Base-by-base conservation (phyloP, 2,329 filamentous ascomycete genomes). In the Bipolaris gigantea region DNA sequence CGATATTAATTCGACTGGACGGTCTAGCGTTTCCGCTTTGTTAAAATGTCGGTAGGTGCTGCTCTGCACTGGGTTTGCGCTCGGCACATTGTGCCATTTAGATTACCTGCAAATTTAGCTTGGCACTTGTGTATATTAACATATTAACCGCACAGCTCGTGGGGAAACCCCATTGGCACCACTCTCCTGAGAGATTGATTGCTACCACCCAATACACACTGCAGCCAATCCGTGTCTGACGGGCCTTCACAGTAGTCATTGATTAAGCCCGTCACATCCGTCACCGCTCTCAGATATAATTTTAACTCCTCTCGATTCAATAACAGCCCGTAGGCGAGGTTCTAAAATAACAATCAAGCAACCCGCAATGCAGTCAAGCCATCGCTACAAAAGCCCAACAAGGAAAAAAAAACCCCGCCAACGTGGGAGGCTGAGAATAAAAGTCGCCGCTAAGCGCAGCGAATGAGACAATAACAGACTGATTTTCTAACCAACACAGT, bases 21-120 rank as follows among this genome's bases (percentile, higher is more conserved):
- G 23, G 40, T 36, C 36, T 45, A 55, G 60, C 44, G 45, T 41
- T 35, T 30, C 32, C 51, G 27, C 52, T 46, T 59, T 54, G 50
- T 35, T 57, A 55, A 54, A 61, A 13, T 39, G 19, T 41, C 30
- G 36, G 30, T 43, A 27, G 38, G 34, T 42, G 42, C 7, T 32
- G 18, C 36, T 33, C 36, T 44, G 4, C 30, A 25, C 19, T 48
- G 44, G 42, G 27, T 48, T 30, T 2, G 27, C 25, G 11, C 38
- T 43, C 48, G 42, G 53, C 16, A 34, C 9, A 11, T 35, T 52
- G 53, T 55, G 16, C 48, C 48, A 52, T 21, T 55, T 55, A 52
- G 48, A 55, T 55, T 55, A 11, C 41, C 13, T 48, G 13, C 23
- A 51, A n/a, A 55, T 55, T 52, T 52, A 48, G 53, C 48, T 48